Evolutionary conservation across 345 rosid genomes (phyloP).

Genomic region (Lagerstroemia speciosa): DNA sequence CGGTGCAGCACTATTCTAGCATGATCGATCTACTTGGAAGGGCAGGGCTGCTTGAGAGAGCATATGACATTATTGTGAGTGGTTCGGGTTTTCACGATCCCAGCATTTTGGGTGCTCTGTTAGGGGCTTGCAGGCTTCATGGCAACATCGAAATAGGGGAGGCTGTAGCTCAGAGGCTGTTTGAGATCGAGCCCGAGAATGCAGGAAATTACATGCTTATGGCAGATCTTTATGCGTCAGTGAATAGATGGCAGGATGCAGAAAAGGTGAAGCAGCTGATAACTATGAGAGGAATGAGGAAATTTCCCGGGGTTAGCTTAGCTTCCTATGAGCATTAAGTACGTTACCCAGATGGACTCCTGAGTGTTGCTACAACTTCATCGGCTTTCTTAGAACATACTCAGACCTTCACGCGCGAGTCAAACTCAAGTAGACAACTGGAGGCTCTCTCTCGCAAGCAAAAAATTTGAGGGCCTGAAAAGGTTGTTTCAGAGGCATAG

Average conservation of each 20-base stretch:
- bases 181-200: slow-evolving; percentile 38
- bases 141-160: slow-evolving; percentile 40
- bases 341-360: not conserved
- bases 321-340: slow-evolving; percentile 23
- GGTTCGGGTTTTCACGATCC: slow-evolving; percentile 25
- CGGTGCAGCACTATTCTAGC: slow-evolving; percentile 40
- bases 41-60: slow-evolving; percentile 45
- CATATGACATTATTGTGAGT: slow-evolving; percentile 28
- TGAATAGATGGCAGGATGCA: slow-evolving; percentile 42
- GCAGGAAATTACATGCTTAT: slow-evolving; percentile 45
- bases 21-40: slow-evolving; percentile 51
- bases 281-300: slow-evolving; percentile 23
- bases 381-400: no score
- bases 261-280: slow-evolving; percentile 37
- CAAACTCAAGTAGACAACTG: not conserved
- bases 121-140: slow-evolving; percentile 50
- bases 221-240: slow-evolving; percentile 48
- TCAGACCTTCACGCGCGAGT: not conserved
- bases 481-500: not conserved
- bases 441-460: not conserved
- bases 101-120: slow-evolving; percentile 49
- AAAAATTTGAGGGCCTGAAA: not conserved
- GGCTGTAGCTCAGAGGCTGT: slow-evolving; percentile 39
- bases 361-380: not conserved
- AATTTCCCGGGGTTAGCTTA: slow-evolving; percentile 48